Base-by-base conservation (phyloP, 352 stramenopile species). In the Pythium brassicae region DNA sequence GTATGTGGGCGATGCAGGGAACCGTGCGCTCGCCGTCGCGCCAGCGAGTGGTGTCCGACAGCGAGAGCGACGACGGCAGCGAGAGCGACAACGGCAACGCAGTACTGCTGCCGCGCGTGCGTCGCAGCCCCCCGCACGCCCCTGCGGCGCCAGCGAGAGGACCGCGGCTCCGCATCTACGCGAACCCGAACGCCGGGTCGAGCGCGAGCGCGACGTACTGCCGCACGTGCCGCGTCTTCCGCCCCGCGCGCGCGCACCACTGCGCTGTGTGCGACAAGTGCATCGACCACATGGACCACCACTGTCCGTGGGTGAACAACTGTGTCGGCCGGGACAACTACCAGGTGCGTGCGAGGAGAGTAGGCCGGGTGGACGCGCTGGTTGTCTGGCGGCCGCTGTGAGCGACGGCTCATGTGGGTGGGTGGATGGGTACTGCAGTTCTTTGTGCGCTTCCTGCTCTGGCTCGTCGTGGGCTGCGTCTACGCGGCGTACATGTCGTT, bases 251-350 rank as follows among this genome's bases (percentile, higher is more conserved):
- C n/a, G 76, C 75, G 3, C 75, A 87, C 51, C 77, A 87, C 55
- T 87, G 77, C 50, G 78, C 72, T 11, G 81, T 98, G 17, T 98
- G 92, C 70, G 69, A 91, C 53, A 62, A 83, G 53, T 98, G 92
- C 54, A 89, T 98, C 52, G 85, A 97, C 40, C 93, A 97, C 69
- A 98, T 99, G 92, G 96, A 99, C 66, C 96, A 98, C 80, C 93
- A 98, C 71, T 98, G 95, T 60, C 94, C 94, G n/a, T 99, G 95
- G 95, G 84, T 98, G 8, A 98, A 98, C 68, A 98, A 98, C 76
- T 99, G 94, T 67, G 86, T 99, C 50, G 96, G 95, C 45, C 92
- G 97, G 45, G 83, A 93, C 59, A 99, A 99, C 72, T 97, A 98
- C 77, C 98, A 74, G 50, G 76, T 86, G 75, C 15, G 71, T 17